Base-by-base conservation (phyloP, 1,139 yeast species). In the Saccharomyces pastorianus region DNA sequence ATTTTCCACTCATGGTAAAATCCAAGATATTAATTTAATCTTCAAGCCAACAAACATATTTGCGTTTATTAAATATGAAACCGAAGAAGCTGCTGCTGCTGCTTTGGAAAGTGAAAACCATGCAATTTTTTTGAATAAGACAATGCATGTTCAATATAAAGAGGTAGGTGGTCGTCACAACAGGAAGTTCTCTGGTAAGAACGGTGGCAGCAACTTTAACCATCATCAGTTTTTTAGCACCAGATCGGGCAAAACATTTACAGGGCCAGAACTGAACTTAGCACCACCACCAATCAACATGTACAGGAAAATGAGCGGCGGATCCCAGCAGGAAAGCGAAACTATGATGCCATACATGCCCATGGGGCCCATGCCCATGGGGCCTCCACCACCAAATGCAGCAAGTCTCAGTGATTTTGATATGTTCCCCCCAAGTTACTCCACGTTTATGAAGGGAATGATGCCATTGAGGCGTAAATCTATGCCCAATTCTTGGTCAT, bases 21-120 rank as follows among this genome's bases (percentile, higher is more conserved):
- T 89, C 49, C 68, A 71, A 20, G 81, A 76, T 28, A 71, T 76
- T 14, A 74, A 80, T 46, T 73, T 83, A 50, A 77, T 85, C 46
- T 70, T 77, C 44, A 79, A 79, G 61, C 79, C 80, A 31, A 71
- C 76, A 44, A 78, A 75, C 53, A 77, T 82, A 25, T 87, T 86
- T 74, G 95, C 95, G 0, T 88, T 88, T 63, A 80, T 89, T 58
- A 80, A 79, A 55, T 89, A 74, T 64, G 74, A 74, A 42, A 73
- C 77, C 17, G 91, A 85, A 63, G 77, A 79, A n/a, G 81, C 90
- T 46, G 93, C 95, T 3, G 91, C 93, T 1, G 77, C 86, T 46
- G 93, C 96, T 0, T 87, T 87, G 53, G 93, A 85, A 65, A 76
- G 82, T 55, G 95, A 88, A 66, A 88, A 88, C 64, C 96, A 88